Evolutionary conservation across 2,329 filamentous ascomycete species (phyloP).

Genomic region (Pseudocercospora macadamiae): DNA sequence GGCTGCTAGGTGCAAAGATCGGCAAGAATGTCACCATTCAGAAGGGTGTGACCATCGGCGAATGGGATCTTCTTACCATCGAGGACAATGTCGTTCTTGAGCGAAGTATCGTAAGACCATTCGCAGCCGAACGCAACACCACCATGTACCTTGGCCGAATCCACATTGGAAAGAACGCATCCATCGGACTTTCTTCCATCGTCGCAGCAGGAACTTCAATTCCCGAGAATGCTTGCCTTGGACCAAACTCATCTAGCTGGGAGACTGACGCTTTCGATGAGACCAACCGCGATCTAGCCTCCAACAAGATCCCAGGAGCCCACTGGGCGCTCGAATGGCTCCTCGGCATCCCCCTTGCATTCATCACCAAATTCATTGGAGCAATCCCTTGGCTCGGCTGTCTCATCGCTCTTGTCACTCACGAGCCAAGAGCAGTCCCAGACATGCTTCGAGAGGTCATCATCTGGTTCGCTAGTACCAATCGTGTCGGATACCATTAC

Average conservation of each 20-base stretch:
- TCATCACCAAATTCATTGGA: constrained; percentile 47
- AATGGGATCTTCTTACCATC: constrained; percentile 61
- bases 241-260: constrained; percentile 62
- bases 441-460: constrained; percentile 49
- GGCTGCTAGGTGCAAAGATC: constrained; percentile 58
- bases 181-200: constrained; percentile 54
- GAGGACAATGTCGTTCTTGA: constrained; percentile 54
- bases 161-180: constrained; percentile 52
- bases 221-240: constrained; percentile 56
- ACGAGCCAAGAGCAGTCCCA: constrained; percentile 38
- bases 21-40: constrained; percentile 55
- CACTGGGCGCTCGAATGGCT: constrained; percentile 52
- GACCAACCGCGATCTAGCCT: constrained; percentile 50
- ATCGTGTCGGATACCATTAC: constrained; percentile 56
- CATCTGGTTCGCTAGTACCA: constrained; percentile 53
- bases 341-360: constrained; percentile 47
- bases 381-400: constrained; percentile 48
- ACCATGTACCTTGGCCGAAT: constrained; percentile 61
- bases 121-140: constrained; percentile 60
- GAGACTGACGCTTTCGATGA: constrained; percentile 54
- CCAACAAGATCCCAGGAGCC: constrained; percentile 44
- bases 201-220: constrained; percentile 56
- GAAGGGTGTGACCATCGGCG: constrained; percentile 51
- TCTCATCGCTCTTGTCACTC: constrained; percentile 50
- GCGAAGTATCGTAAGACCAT: constrained; percentile 55